Conservation (phyloP, 345 rosid species). For the Lenwebbia sp. region DNA sequence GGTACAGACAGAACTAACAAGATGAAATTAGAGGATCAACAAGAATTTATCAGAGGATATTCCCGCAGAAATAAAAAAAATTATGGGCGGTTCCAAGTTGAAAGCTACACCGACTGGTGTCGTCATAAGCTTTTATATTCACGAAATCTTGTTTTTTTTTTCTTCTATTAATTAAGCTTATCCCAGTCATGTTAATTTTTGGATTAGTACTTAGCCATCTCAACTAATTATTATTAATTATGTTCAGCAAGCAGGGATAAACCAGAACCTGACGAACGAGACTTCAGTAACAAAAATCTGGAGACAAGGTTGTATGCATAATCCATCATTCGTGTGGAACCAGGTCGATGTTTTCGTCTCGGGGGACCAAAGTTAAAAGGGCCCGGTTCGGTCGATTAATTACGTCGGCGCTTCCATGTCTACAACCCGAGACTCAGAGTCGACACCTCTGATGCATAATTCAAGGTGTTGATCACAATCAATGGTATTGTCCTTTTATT, state of each 20-base stretch:
- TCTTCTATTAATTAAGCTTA: neutral
- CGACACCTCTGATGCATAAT: neutral
- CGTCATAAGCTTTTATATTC: neutral
- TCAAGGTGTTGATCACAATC: neutral
- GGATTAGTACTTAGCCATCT: neutral
- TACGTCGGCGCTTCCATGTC: neutral
- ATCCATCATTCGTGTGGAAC: neutral
- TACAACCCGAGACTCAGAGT: neutral
- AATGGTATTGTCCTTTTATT: neutral
- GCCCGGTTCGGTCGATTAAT: neutral
- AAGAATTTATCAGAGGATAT: neutral
- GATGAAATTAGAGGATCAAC: neutral
- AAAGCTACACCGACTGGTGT: neutral
- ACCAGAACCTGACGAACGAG: neutral
- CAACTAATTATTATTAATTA: neutral
- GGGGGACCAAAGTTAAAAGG: neutral
- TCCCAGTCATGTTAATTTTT: too few species aligned
- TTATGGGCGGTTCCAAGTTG: neutral
- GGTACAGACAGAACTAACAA: neutral
- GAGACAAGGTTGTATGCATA: neutral
- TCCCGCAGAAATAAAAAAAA: neutral
- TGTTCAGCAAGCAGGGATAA: neutral
- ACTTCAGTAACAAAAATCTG: neutral
- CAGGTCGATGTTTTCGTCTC: neutral
- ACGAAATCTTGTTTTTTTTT: neutral